phyloP scores from a whole-genome alignment of 768 basidiomycete genomes.

The Amanita exitialis region DNA sequence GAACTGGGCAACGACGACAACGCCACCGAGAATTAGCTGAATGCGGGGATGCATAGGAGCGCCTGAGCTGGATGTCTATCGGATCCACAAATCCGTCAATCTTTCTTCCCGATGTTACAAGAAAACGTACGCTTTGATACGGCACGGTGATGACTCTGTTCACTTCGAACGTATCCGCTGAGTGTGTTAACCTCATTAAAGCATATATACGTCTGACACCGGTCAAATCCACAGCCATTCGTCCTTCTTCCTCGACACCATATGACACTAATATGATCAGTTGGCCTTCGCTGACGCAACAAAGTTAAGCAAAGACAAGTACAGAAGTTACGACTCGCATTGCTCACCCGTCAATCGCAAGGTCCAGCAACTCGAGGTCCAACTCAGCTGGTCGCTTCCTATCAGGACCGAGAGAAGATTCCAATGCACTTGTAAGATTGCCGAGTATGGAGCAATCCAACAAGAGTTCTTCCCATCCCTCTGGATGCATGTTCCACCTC shows the following conservation, averaged over 20 bases:
- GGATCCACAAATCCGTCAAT: neutral
- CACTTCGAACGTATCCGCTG: conserved; percentile 32
- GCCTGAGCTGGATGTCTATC: conserved; percentile 52
- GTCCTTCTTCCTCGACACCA: conserved; percentile 37
- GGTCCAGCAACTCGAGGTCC: conserved; percentile 68
- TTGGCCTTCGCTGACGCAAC: conserved; percentile 31
- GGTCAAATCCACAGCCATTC: conserved; percentile 25
- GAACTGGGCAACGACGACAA: conserved; percentile 54
- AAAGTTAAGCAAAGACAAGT: neutral
- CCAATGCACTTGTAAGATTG: conserved; percentile 37
- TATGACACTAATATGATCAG: conserved; percentile 61
- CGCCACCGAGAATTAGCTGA: conserved; percentile 48
- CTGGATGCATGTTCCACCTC: conserved; percentile 56
- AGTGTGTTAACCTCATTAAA: conserved; percentile 37
- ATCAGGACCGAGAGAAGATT: conserved; percentile 28
- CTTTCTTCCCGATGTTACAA: neutral
- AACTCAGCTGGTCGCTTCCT: conserved; percentile 26
- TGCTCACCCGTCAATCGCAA: conserved; percentile 48
- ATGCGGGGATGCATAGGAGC: conserved; percentile 68
- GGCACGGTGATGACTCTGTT: conserved; percentile 50
- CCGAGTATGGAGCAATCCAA: conserved; percentile 46
- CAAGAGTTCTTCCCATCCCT: conserved; percentile 61
- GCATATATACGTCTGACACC: conserved; percentile 58
- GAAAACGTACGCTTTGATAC: conserved; percentile 57
- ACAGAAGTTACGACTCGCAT: neutral